Evolutionary conservation across 495 filamentous ascomycete genomes (phyloP).

Genomic region (Tuber aestivum): DNA sequence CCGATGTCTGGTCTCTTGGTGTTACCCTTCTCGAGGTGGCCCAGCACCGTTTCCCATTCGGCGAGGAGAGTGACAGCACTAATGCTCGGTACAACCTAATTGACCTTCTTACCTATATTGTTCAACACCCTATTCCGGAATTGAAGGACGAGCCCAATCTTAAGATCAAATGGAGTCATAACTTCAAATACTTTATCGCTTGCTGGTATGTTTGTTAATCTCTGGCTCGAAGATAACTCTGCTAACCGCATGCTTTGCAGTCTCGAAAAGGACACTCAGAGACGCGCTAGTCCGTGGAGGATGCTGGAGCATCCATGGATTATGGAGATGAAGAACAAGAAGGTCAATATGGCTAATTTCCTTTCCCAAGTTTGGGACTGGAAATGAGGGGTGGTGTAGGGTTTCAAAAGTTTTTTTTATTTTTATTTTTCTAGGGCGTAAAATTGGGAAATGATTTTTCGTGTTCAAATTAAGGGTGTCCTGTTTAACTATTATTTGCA

Average conservation of each 20-base stretch:
- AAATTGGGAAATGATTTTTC: conserved; percentile 2
- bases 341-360: conserved; percentile 94
- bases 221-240: not conserved
- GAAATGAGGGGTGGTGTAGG: conserved; percentile 47
- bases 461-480: conserved; percentile 3
- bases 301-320: conserved; percentile 99
- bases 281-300: conserved; percentile 89
- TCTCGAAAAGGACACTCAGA: conserved; percentile 83
- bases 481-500: not conserved
- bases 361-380: conserved; percentile 92
- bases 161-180: conserved; percentile 84
- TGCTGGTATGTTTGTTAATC: conserved; percentile 72
- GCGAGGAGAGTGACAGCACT: conserved; percentile 73
- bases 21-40: conserved; percentile 96
- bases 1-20: conserved; percentile 94
- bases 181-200: conserved; percentile 98
- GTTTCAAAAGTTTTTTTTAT: not conserved
- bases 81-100: conserved; percentile 73
- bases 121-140: conserved; percentile 89
- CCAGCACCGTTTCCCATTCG: conserved; percentile 96
- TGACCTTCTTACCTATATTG: conserved; percentile 93
- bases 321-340: conserved; percentile 86
- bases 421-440: not conserved
- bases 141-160: conserved; percentile 84
- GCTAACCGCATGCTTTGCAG: conserved; percentile 47